phyloP scores from a whole-genome alignment of 352 stramenopile genomes.

The Phytophthora idaei region DNA sequence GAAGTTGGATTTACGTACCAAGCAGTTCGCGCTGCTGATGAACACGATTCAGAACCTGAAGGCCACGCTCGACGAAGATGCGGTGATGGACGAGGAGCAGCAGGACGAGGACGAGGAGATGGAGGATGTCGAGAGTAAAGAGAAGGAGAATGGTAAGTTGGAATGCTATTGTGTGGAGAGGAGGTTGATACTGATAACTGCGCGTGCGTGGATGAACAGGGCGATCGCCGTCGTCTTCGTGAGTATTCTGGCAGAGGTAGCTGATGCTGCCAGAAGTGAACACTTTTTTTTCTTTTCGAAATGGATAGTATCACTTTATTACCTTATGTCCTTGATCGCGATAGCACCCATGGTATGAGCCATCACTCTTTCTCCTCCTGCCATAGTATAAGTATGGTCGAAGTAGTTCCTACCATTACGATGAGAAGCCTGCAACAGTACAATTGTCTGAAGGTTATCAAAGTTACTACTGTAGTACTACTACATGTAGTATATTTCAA shows the following conservation, averaged over 20 bases:
- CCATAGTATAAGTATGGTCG: no score
- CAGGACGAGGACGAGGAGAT: slow-evolving; percentile 79
- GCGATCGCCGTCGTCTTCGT: slow-evolving; percentile 31
- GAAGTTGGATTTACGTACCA: slow-evolving; percentile 71
- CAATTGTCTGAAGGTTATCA: no score
- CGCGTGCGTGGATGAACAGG: slow-evolving; percentile 3
- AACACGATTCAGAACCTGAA: slow-evolving; percentile 87
- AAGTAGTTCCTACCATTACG: no score
- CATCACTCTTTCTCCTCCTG: no score
- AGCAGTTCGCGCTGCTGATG: slow-evolving; percentile 86
- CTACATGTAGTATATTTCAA: no score
- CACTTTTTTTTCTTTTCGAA: no score
- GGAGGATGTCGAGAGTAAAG: slow-evolving; percentile 47
- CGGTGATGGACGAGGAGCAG: slow-evolving; percentile 65
- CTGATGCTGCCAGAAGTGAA: background rate
- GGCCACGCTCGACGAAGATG: slow-evolving; percentile 75
- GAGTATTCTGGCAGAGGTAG: background rate
- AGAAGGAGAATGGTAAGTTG: slow-evolving; percentile 24
- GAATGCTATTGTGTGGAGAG: background rate
- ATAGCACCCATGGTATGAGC: no score
- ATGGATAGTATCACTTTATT: no score
- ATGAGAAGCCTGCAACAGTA: no score
- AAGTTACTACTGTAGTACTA: no score
- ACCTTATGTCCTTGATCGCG: no score
- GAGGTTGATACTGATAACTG: background rate